These are phyloP conservation scores for Gloeopeniophorella convolvens DNA, from an alignment of 768 basidiomycete species.

Conservation along the genomic window DNA sequence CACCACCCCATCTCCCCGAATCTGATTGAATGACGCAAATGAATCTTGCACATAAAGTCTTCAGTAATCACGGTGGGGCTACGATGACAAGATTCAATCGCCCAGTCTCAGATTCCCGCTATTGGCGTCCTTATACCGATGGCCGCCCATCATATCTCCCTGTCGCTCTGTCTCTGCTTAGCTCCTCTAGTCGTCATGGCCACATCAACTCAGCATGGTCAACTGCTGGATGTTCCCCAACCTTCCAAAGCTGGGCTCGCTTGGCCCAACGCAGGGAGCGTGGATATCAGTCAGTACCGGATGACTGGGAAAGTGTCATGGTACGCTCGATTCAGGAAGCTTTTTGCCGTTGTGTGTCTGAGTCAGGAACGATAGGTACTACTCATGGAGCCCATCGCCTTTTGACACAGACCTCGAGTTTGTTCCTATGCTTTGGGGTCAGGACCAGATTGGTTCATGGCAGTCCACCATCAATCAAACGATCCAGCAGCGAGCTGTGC, in stretches of 20 bases:
- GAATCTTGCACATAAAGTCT: no score
- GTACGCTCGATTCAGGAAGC: constrained; percentile 26
- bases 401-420: constrained; percentile 40
- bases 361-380: constrained; percentile 35
- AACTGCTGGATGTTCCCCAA: constrained; percentile 24
- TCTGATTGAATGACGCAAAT: no score
- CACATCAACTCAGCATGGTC: not conserved
- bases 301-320: constrained; percentile 44
- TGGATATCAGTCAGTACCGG: constrained; percentile 38
- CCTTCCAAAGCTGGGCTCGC: constrained; percentile 45
- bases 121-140: no score
- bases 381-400: constrained; percentile 41
- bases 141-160: not conserved
- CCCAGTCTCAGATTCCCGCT: no score
- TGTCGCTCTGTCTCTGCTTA: not conserved
- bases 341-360: not conserved
- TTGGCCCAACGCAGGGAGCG: constrained; percentile 40
- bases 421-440: constrained; percentile 53
- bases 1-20: no score
- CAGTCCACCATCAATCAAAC: constrained; percentile 36
- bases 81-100: no score
- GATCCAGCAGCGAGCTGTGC: constrained; percentile 32
- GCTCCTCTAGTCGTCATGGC: not conserved
- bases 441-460: constrained; percentile 34
- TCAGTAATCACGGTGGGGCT: no score